Conservation (phyloP, 192 early-diverging fungal genomes). For the Gaertneriomyces sp. region DNA sequence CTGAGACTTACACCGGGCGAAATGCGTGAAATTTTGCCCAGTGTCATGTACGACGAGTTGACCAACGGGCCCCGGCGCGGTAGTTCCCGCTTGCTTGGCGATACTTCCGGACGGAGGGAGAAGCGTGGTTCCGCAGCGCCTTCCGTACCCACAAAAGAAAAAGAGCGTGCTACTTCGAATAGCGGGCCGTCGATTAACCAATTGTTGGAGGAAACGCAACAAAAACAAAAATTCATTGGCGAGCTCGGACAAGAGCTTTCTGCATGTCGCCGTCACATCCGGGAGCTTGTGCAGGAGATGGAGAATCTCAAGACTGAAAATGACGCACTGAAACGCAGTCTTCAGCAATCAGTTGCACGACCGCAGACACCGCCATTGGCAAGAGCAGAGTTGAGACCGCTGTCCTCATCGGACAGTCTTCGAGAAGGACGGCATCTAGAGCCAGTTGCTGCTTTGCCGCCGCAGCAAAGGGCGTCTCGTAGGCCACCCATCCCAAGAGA, state of each 20-base stretch:
- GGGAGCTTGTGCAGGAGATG: slow-evolving; percentile 4
- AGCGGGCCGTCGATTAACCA: background rate
- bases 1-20: slow-evolving; percentile 8
- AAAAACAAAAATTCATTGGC: slow-evolving; percentile 16
- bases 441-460: too few relatives aligned
- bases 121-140: background rate
- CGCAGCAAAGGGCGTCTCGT: too few relatives aligned
- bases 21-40: slow-evolving; percentile 14
- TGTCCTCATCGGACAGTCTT: too few relatives aligned
- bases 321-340: background rate
- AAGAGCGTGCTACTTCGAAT: background rate
- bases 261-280: background rate
- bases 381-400: too few relatives aligned
- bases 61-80: background rate
- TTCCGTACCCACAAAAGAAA: background rate
- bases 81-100: background rate
- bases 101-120: background rate
- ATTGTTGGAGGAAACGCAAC: background rate
- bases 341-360: background rate
- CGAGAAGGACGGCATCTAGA: too few relatives aligned
- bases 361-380: too few relatives aligned
- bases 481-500: too few relatives aligned
- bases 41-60: slow-evolving; percentile 15
- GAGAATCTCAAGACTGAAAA: slow-evolving; percentile 1
- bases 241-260: slow-evolving; percentile 17